Evolutionary conservation across 2,329 filamentous ascomycete species (phyloP), one percentile per base, ranked within the genome.

Genomic region (Hypoxylon sp.): DNA sequence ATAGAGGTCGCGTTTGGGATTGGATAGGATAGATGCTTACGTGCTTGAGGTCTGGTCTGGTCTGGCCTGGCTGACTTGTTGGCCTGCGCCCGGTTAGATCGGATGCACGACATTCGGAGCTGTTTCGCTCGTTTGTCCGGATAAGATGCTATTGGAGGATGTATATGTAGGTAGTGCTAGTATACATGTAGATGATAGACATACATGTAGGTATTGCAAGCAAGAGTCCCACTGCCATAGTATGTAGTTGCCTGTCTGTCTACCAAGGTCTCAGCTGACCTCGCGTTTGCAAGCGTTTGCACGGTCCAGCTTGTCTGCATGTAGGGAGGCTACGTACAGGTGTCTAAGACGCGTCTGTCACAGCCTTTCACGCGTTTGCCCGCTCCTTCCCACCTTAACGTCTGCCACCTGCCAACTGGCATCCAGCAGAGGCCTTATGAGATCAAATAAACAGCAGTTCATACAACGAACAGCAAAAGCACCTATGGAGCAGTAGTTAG

Each of bases 401-500:
- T 13, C 35, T 51, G 7, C 11, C 11, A 37, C 7, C 21, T n/a
- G 13, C 11, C n/a, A 13, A 5, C 29, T 29, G 8, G n/a, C 8
- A 35, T 31, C 21, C 11, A 32, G n/a, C 27, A 21, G 31, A 21
- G 29, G 6, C 37, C 50, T 42, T 60, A 65, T 60, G 55, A 42
- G 21, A 11, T 17, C 35, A 29, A 56, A 51, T 54, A 32, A 21
- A 46, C 21, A 17, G 6, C 17, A 2, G 1, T 24, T 10, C 35
- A 17, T 3, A 8, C 27, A 31, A 35, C 27, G n/a, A 35, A 44
- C 4, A 29, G 15, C 19, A 19, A 10, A 51, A 39, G 70, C 71
- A 69, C 56, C 65, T 62, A 56, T 75, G 63, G 67, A 72, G 75
- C 73, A 77, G 76, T 72, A 76, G 76, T 78, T 73, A 76, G 74